These are phyloP conservation scores for Podosphaera fusca DNA, from an alignment of 2,329 filamentous ascomycete species.

Conservation along the genomic window DNA sequence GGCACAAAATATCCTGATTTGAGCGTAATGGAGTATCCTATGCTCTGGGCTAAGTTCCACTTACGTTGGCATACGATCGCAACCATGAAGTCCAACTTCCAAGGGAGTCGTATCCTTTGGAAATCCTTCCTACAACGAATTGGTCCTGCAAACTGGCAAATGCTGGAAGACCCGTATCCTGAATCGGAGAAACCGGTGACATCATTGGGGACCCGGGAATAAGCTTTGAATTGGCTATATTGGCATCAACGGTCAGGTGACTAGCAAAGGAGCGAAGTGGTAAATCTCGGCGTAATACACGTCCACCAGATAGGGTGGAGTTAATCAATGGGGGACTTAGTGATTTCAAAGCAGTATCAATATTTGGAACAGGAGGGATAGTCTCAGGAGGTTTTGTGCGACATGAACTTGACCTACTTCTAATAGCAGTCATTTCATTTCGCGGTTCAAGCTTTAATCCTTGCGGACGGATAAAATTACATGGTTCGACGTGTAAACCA, in stretches of 20 bases:
- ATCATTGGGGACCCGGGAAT: background rate
- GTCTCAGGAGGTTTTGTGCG: no score
- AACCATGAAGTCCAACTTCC: background rate
- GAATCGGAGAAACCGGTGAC: background rate
- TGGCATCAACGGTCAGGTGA: no score
- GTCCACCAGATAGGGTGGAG: no score
- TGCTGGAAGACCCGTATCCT: background rate
- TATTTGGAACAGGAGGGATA: no score
- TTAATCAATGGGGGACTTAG: no score
- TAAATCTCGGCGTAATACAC: no score
- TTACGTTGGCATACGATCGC: background rate
- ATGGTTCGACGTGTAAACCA: background rate
- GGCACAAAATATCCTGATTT: background rate
- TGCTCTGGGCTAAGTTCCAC: background rate
- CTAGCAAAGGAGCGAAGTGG: no score
- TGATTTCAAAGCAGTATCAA: no score
- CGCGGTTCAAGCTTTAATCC: slow-evolving; percentile 1
- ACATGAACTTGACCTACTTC: no score
- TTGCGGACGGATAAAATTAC: background rate
- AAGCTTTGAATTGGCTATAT: no score
- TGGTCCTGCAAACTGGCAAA: background rate
- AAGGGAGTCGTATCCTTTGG: background rate
- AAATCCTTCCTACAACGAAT: slow-evolving; percentile 1
- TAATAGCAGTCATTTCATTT: background rate
- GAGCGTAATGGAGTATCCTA: background rate